phyloP scores from a whole-genome alignment of 2,329 filamentous ascomycete genomes.

The Penicillium griseofulvum region DNA sequence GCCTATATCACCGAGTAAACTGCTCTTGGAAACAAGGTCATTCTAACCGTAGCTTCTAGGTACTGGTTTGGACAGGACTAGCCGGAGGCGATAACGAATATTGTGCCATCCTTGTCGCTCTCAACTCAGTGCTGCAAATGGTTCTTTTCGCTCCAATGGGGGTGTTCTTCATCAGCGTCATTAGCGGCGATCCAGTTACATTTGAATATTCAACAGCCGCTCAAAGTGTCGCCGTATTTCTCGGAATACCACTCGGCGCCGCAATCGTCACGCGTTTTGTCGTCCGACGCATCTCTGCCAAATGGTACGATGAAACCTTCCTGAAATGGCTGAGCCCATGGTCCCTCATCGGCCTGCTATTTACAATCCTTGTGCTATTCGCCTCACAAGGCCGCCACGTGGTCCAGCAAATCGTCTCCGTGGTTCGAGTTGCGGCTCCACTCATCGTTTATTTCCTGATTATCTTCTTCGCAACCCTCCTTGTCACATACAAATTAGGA shows the following conservation, averaged over 20 bases:
- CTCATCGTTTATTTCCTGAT: constrained; percentile 76
- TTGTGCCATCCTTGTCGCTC: constrained; percentile 74
- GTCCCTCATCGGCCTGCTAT: constrained; percentile 78
- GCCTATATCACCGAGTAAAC: constrained; percentile 5
- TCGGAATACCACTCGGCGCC: constrained; percentile 78
- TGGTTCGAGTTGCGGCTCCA: constrained; percentile 76
- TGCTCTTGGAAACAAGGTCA: not conserved
- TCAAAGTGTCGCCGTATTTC: constrained; percentile 76
- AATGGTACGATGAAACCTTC: constrained; percentile 68
- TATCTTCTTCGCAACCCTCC: constrained; percentile 70
- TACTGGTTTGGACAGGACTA: constrained; percentile 73
- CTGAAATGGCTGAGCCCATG: constrained; percentile 68
- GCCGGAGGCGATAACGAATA: constrained; percentile 78
- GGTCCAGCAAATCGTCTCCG: constrained; percentile 78
- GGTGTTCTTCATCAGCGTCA: constrained; percentile 67
- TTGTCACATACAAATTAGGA: constrained; percentile 61
- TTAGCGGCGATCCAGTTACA: constrained; percentile 52
- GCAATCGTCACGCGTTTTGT: constrained; percentile 72
- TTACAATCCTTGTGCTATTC: constrained; percentile 84
- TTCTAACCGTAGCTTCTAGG: constrained; percentile 32
- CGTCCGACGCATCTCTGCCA: constrained; percentile 55
- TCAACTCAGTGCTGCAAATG: constrained; percentile 74
- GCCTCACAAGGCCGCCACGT: constrained; percentile 75
- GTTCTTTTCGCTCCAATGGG: constrained; percentile 69
- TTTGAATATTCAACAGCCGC: constrained; percentile 68